Evolutionary conservation across 225 moss, liverwort and hornwort genomes (phyloP), one percentile per base, ranked within the genome.

Genomic region (Pseudoscleropodium purum): DNA sequence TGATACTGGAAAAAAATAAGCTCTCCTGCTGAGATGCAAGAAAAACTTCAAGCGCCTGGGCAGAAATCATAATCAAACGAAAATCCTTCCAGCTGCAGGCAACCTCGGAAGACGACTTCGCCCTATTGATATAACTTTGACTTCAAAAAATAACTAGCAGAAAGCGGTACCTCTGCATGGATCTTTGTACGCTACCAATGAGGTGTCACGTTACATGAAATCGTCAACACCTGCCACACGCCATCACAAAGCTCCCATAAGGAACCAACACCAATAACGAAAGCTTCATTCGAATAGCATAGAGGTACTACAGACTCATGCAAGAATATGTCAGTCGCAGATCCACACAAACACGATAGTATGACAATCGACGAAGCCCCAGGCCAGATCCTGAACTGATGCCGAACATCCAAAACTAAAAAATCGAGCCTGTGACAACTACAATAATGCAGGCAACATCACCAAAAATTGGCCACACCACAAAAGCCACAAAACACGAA

Each of bases 131-230:
- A 80, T 54, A 36, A 31, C 76, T 51, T 60, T n/a, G 47, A 90
- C 47, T 82, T 49, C 27, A 14, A 8, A 56, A 72, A 82, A 45
- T 51, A 36, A 64, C 33, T 56, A 63, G 74, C 33, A 67, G 67
- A 80, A n/a, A 30, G 75, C 33, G 25, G 52, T 88, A 90, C 92
- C 92, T 89, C 89, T 36, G 67, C 86, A 84, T 90, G 79, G 41
- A 84, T 66, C 49, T 87, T n/a, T 27, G 52, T 21, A 62, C 37
- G 59, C 82, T 90, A 49, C 62, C 21, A 72, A 77, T 82, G 78
- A 78, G 33, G 41, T 81, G 45, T 90, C 72, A 73, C 83, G 79
- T 52, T 13, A 74, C 75, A 87, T 81, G 89, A 89, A 89, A 49
- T 75, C 81, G 67, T 81, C 87, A 66, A 75, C 81, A 84, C 87